Base-by-base conservation (phyloP, 805 yeast genomes). In the Myxozyma vanderwaltii region DNA sequence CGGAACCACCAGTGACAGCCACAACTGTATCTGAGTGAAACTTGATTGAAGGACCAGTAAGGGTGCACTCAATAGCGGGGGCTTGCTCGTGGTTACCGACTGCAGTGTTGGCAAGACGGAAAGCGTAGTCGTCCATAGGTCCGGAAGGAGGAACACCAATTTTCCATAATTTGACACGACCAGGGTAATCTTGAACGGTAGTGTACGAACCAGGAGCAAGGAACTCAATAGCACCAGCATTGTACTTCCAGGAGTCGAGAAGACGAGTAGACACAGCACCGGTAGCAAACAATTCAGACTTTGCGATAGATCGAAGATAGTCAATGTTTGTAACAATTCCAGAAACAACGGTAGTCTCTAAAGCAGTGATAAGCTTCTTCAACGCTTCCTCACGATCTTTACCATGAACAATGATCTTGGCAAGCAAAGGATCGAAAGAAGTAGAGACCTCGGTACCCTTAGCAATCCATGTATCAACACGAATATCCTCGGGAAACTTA, bases 71-170 rank as follows among this genome's bases (percentile, higher is more conserved):
- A 70, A 92, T 80, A 36, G 95, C 97, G 4, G 98, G 96, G 10
- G 97, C 87, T 46, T 80, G 77, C 64, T 79, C 75, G 66, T 86
- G 82, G 74, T 92, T 94, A 61, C 97, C 98, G 46, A 92, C 98
- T 69, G 89, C 84, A 71, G 88, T 79, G 77, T 92, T 92, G 21
- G 96, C 97, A 63, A 89, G 73, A 69, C 97, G 81, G 78, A 91
- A 91, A 3, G 97, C 85, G 69, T 86, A 91, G 61, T 85, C 82
- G 75, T 92, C 99, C 98, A 92, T 94, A 60, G 98, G 97, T 47
- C 99, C 99, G 41, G 96, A 89, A 6, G 98, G 98, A 26, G 99
- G 99, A 56, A 92, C 98, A 72, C 99, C 99, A 67, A 88, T 82
- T 70, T 88, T 84, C 95, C 95, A 88, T 61, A 81, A 72, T n/a